Evolutionary conservation across 805 yeast genomes (phyloP), one percentile per base, ranked within the genome.

Genomic region (Blastobotrys parvus): DNA sequence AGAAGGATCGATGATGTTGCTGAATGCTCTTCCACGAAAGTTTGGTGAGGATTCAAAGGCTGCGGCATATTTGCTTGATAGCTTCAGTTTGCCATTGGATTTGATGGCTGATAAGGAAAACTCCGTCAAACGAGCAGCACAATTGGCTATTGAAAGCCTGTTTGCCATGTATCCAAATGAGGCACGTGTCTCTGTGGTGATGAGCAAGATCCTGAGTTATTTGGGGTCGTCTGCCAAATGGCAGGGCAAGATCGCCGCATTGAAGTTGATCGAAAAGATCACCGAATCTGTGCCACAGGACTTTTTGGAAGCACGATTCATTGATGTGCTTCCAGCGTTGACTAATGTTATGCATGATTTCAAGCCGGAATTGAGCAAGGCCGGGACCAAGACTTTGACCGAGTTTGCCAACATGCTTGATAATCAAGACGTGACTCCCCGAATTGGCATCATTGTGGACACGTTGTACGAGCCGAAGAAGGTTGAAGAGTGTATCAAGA

Each of bases 271-370:
- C 44, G 95, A 88, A 60, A 78, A 72, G 59, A 72, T 89, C 44
- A 71, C 83, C 46, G 86, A 77, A 48, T 87, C 83, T 39, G 78
- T 82, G 35, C 92, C 96, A 45, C 77, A 82, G 32, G 97, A 92
- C 66, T 72, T 85, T 55, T 69, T 90, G 53, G 96, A 90, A 65
- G 62, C 80, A 59, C 78, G 80, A 53, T 90, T 90, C 63, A 78
- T 80, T 47, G 75, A 74, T 44, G 75, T 86, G 3, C 77, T 90
- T 27, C 97, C 98, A 31, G 74, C 83, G 7, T 72, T 90, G 56
- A 86, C 95, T 27, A 94, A 86, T 64, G 75, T 81, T 67, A 77
- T 95, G 51, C 90, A 94, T 45, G 98, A 90, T 62, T 87, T 92
- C 75, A 90, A 90, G 70, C 96, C 97, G 2, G 98, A 90, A 66